phyloP scores from a whole-genome alignment of 805 yeast genomes.

The Saturnispora gosingensis region DNA sequence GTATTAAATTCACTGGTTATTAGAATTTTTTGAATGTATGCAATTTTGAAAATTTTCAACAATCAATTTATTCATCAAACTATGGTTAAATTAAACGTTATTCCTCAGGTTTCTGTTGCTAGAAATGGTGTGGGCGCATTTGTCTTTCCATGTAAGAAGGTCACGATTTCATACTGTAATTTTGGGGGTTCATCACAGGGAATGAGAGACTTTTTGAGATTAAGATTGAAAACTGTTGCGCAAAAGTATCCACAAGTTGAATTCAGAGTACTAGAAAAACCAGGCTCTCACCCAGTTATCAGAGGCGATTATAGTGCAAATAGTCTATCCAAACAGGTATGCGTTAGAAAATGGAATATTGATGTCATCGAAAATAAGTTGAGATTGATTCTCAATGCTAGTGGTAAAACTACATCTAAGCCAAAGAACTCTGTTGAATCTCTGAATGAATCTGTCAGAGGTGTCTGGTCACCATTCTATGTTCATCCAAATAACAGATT shows the following conservation, averaged over 20 bases:
- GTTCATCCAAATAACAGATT: slow-evolving; percentile 43
- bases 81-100: slow-evolving; percentile 42
- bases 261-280: slow-evolving; percentile 56
- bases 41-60: background rate
- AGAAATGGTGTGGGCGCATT: slow-evolving; percentile 74
- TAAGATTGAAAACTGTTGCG: slow-evolving; percentile 48
- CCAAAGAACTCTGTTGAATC: slow-evolving; percentile 75
- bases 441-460: slow-evolving; percentile 77
- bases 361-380: slow-evolving; percentile 57
- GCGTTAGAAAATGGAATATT: slow-evolving; percentile 64
- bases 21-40: background rate
- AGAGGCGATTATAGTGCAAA: slow-evolving; percentile 44
- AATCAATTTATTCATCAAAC: background rate
- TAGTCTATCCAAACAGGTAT: slow-evolving; percentile 36
- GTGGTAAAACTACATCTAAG: slow-evolving; percentile 54
- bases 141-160: slow-evolving; percentile 63
- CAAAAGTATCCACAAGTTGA: slow-evolving; percentile 53
- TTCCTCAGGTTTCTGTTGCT: slow-evolving; percentile 48
- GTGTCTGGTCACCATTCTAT: slow-evolving; percentile 96
- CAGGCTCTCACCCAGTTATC: slow-evolving; percentile 73
- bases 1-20: too few relatives aligned
- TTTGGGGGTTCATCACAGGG: slow-evolving; percentile 95
- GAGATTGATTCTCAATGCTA: slow-evolving; percentile 51
- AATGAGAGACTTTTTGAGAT: slow-evolving; percentile 54
- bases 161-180: slow-evolving; percentile 78